Evolutionary conservation across 352 stramenopile species (phyloP).

Genomic region (Globisporangium emineosum): DNA sequence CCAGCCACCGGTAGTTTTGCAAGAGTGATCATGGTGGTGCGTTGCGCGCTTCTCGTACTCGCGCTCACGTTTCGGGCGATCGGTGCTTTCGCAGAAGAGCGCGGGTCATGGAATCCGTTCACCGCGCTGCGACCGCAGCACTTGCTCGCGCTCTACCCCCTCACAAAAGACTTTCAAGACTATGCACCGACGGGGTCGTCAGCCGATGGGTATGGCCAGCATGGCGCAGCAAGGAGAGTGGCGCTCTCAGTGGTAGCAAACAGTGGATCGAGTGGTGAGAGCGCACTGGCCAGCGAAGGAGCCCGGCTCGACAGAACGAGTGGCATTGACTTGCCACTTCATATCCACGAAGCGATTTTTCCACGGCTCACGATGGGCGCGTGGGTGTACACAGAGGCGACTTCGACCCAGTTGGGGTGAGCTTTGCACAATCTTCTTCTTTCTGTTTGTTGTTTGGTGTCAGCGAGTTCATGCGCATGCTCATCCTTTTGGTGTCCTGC

Average conservation of each 20-base stretch:
- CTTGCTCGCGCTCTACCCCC: not conserved
- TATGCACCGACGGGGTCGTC: not conserved
- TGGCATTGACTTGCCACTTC: not conserved
- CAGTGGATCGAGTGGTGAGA: not conserved
- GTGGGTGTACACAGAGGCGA: not conserved
- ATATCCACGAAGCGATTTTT: not conserved
- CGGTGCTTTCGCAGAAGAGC: not conserved
- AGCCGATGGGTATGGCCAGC: not conserved
- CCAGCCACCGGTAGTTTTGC: too few species aligned
- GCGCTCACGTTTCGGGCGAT: not conserved
- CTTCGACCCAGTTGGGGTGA: not conserved
- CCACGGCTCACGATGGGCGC: not conserved
- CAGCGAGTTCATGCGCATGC: not conserved
- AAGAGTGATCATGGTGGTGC: not conserved
- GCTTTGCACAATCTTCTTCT: not conserved
- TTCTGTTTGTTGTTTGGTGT: not conserved
- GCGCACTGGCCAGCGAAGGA: not conserved
- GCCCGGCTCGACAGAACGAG: not conserved
- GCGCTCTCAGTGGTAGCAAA: not conserved
- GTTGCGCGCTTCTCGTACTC: not conserved
- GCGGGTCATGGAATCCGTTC: not conserved
- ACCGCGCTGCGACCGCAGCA: not conserved
- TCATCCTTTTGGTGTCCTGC: slow-evolving; percentile 18
- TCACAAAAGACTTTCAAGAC: not conserved
- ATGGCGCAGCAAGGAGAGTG: not conserved